Evolutionary conservation across 2,329 filamentous ascomycete genomes (phyloP).

Genomic region (Phaeosphaeriaceae sp.): DNA sequence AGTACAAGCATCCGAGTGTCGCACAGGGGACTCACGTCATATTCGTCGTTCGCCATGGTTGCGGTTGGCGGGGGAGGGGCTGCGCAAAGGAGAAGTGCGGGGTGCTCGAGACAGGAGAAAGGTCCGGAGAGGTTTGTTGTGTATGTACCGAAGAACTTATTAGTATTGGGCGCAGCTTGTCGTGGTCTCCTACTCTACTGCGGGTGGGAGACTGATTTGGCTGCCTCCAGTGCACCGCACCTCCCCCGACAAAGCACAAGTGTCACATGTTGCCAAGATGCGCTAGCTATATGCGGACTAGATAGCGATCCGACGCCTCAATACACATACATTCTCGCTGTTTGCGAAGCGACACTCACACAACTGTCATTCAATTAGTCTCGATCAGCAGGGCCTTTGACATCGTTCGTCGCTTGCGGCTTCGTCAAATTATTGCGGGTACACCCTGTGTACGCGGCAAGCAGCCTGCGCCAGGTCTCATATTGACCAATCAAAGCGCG

Average conservation of each 20-base stretch:
- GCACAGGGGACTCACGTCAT: slow-evolving; percentile 78
- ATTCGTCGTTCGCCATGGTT: slow-evolving; percentile 98
- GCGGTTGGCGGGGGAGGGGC: slow-evolving; percentile 39
- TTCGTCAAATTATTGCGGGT: neutral
- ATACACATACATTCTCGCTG: neutral
- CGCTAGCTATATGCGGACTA: neutral
- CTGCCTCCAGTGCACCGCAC: slow-evolving; percentile 7
- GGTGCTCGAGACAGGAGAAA: slow-evolving; percentile 11
- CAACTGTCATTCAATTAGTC: neutral
- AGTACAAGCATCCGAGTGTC: slow-evolving; percentile 24
- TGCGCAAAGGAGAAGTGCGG: slow-evolving; percentile 18
- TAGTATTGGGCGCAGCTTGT: slow-evolving; percentile 8
- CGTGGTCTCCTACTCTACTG: slow-evolving; percentile 3
- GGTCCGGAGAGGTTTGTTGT: slow-evolving; percentile 13
- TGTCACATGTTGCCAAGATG: slow-evolving; percentile 7
- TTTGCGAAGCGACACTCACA: neutral
- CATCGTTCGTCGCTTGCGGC: neutral
- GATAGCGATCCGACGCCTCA: neutral
- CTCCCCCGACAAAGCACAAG: slow-evolving; percentile 12
- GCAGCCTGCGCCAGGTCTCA: neutral
- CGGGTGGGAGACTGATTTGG: slow-evolving; percentile 7
- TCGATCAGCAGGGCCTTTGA: neutral
- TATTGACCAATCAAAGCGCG: neutral
- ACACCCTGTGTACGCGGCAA: neutral
- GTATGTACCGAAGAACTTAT: slow-evolving; percentile 7